phyloP scores from a whole-genome alignment of 441 rosid species.

The Kokia cookei region DNA sequence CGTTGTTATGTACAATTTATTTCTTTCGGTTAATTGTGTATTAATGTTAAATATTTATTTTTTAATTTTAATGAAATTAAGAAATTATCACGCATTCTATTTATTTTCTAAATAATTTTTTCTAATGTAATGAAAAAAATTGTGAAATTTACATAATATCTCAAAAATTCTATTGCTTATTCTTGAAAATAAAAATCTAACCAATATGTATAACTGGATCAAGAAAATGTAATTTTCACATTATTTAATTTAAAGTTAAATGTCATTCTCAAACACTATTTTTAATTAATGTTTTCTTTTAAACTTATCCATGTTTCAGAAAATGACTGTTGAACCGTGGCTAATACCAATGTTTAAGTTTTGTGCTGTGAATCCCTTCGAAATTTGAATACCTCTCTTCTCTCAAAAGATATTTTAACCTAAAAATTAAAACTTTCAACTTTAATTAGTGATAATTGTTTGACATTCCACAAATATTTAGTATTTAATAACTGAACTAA shows the following conservation, averaged over 20 bases:
- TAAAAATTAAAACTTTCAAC: neutral
- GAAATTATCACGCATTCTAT: too few species aligned
- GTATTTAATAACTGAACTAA: too few species aligned
- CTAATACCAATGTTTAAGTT: neutral
- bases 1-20: too few species aligned
- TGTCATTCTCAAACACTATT: neutral
- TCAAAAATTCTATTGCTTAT: neutral
- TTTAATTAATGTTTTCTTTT: neutral
- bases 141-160: neutral
- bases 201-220: neutral
- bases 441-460: neutral
- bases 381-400: neutral
- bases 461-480: too few species aligned
- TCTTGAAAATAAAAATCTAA: neutral
- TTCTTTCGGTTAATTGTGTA: too few species aligned
- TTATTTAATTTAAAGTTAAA: neutral
- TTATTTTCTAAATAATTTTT: neutral
- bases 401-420: neutral
- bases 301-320: constrained; percentile 1
- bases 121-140: neutral
- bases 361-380: neutral
- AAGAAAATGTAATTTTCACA: neutral
- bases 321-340: neutral
- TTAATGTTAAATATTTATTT: too few species aligned
- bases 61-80: too few species aligned